Evolutionary conservation across 805 yeast species (phyloP).

Genomic region (Blastobotrys parvus): DNA sequence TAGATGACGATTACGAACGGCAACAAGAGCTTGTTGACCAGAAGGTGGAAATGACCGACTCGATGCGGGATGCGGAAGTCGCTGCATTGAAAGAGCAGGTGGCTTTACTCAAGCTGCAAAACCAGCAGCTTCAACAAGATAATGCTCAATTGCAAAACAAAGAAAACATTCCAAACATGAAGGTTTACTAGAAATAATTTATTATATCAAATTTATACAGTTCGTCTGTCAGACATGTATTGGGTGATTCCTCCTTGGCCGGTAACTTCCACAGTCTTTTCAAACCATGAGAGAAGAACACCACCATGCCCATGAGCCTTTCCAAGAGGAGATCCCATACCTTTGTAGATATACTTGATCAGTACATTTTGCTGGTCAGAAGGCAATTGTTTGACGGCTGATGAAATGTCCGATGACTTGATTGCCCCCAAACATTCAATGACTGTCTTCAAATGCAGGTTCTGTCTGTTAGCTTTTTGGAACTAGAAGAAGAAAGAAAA

Average conservation of each 20-base stretch:
- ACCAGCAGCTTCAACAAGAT: not conserved
- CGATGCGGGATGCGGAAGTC: constrained; percentile 3
- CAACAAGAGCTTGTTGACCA: constrained; percentile 16
- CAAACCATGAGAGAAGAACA: constrained; percentile 81
- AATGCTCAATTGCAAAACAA: not conserved
- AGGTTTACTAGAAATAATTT: not conserved
- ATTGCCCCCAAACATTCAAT: constrained; percentile 64
- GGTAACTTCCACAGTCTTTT: constrained; percentile 71
- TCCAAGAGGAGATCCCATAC: constrained; percentile 58
- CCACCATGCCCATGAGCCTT: constrained; percentile 81
- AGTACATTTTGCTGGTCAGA: constrained; percentile 66
- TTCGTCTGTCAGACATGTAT: constrained; percentile 76
- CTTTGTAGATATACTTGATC: constrained; percentile 77
- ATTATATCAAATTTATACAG: constrained; percentile 48
- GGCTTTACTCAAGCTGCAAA: constrained; percentile 3
- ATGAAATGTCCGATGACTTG: constrained; percentile 57
- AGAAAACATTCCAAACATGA: not conserved
- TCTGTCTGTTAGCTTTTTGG: constrained; percentile 17
- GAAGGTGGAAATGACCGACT: constrained; percentile 14
- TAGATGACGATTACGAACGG: constrained; percentile 13
- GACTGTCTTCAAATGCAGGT: constrained; percentile 44
- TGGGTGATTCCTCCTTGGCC: constrained; percentile 89
- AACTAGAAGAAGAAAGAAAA: not conserved
- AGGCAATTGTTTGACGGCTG: constrained; percentile 49
- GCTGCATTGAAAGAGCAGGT: constrained; percentile 4